phyloP scores from a whole-genome alignment of 2,329 filamentous ascomycete genomes.

The Apiospora phragmitis region DNA sequence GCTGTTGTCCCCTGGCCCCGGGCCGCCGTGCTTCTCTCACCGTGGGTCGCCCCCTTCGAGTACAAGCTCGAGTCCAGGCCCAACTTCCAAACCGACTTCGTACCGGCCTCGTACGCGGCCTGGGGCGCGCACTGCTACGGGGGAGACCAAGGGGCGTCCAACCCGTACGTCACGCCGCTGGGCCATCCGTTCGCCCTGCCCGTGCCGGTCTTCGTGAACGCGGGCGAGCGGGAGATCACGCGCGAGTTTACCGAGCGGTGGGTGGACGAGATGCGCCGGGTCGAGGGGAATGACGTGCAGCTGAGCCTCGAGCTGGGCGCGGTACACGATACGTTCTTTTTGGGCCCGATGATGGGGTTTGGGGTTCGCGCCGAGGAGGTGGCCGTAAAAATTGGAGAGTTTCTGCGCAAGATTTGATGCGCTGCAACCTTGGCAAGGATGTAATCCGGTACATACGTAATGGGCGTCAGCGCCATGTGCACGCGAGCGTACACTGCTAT shows the following conservation, averaged over 20 bases:
- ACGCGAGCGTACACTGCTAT: too few species aligned
- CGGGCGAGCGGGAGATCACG: conserved; percentile 26
- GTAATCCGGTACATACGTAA: not conserved
- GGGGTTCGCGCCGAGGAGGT: conserved; percentile 30
- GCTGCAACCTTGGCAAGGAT: not conserved
- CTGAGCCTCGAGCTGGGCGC: conserved; percentile 40
- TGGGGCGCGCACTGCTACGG: conserved; percentile 41
- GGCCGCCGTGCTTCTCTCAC: conserved; percentile 34
- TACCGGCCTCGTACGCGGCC: conserved; percentile 34
- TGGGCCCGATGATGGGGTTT: conserved; percentile 43
- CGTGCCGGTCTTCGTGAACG: conserved; percentile 25
- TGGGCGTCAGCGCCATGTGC: too few species aligned
- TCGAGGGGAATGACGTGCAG: conserved; percentile 29
- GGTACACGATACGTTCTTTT: conserved; percentile 47
- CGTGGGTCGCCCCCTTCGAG: conserved; percentile 21
- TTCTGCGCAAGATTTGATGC: conserved; percentile 16
- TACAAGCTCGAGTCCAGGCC: conserved; percentile 16
- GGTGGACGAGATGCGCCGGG: conserved; percentile 45
- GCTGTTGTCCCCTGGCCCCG: conserved; percentile 25
- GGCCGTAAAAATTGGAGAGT: conserved; percentile 23
- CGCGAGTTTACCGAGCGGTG: conserved; percentile 42
- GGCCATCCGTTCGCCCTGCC: conserved; percentile 23
- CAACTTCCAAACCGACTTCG: conserved; percentile 36
- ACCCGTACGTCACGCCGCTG: conserved; percentile 21
- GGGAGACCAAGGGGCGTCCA: conserved; percentile 12